A percentile compares a stretch with the other conserved stretches of the same genome.
Conservation (phyloP, 495 filamentous ascomycete species). For the Cenococcum geophilum region DNA sequence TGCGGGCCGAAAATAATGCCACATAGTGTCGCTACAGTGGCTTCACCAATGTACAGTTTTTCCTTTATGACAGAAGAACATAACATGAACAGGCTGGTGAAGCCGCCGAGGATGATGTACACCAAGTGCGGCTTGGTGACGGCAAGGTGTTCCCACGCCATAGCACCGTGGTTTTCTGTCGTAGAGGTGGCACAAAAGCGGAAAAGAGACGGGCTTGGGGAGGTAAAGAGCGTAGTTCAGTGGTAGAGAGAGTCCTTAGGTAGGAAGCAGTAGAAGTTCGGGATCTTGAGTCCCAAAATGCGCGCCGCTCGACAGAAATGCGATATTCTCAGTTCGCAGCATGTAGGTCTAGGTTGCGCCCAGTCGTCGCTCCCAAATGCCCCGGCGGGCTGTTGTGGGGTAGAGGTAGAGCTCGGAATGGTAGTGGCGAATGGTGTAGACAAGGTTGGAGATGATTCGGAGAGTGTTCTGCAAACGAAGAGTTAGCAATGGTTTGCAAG, state of each 20-base stretch:
- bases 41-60: conserved; percentile 96
- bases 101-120: conserved; percentile 96
- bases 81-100: conserved; percentile 97
- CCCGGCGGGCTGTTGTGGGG: conserved; percentile 8
- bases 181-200: conserved; percentile 1
- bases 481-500: too few species aligned
- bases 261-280: conserved; percentile 5
- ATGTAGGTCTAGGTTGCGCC: conserved; percentile 47
- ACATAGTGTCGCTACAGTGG: conserved; percentile 90
- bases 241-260: conserved; percentile 2
- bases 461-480: too few species aligned
- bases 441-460: background rate
- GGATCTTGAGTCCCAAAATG: conserved; percentile 7
- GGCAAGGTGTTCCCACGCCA: conserved; percentile 90
- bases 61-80: conserved; percentile 98
- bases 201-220: background rate
- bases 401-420: conserved; percentile 5
- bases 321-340: conserved; percentile 33
- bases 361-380: conserved; percentile 47
- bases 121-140: conserved; percentile 96
- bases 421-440: background rate
- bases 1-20: conserved; percentile 97
- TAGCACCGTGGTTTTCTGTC: conserved; percentile 36
- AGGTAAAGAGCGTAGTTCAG: background rate
- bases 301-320: conserved; percentile 11